Evolutionary conservation across 2,329 filamentous ascomycete genomes (phyloP), one percentile per base, ranked within the genome.

Genomic region (Xylariaceae sp.): DNA sequence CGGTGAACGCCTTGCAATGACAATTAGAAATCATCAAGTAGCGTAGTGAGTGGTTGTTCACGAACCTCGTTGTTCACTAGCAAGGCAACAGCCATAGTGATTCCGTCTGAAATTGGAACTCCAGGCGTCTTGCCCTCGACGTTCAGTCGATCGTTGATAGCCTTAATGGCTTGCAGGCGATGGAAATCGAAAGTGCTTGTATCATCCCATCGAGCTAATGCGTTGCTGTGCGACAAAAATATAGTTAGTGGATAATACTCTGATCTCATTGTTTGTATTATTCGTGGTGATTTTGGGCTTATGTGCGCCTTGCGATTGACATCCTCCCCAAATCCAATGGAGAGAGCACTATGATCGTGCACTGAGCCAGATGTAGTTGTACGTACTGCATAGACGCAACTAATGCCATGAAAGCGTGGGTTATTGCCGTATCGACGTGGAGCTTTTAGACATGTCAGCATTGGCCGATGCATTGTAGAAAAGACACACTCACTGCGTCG

Each of bases 161-260:
- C 62, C 39, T 66, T 65, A 11, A 67, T 60, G 11, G 65, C 62
- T 47, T 67, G 62, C 33, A 66, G 59, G 10, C 65, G 65, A 47
- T 67, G 65, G 39, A 66, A 66, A 43, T 67, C 65, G 42, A 67
- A 62, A 9, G 63, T 67, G 19, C 59, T 65, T 15, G 60, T 66
- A 41, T 67, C 65, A 19, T 56, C 58, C 65, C 65, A 67, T 42
- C 59, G 57, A 7, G 64, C 64, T 11, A 67, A 57, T 10, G 65
- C 60, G 44, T 66, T 66, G 36, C 54, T 56, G 40, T 38, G 30
- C 6, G 39, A 12, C 35, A 22, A 30, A 38, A 5, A 11, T 10
- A 32, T 30, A 27, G 36, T 56, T 47, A 56, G 52, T 42, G 15
- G 19, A 19, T 15, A 11, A 36, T 15, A 19, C 30, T 43, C 18